Base-by-base conservation (phyloP, 768 basidiomycete genomes). In the Phylloporus sp. region DNA sequence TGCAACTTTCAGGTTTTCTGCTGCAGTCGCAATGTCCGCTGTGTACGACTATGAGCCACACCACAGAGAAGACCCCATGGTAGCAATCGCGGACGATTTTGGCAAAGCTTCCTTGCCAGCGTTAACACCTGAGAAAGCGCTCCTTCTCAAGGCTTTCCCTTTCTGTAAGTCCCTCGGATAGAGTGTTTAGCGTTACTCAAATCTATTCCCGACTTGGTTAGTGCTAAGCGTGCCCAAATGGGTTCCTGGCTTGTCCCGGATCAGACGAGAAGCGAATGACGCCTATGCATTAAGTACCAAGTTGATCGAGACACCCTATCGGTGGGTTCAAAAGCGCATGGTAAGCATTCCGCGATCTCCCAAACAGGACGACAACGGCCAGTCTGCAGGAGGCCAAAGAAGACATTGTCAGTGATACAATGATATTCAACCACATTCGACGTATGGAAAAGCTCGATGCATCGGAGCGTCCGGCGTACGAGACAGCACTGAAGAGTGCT, bases 161-260 rank as follows among this genome's bases (percentile, higher is more conserved):
- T n/a, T n/a, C 5, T 0, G 5, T 8, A 5, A 18, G 9, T 20
- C 11, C 21, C 18, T 13, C 13, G 26, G 24, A 22, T n/a, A 10
- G 14, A n/a, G 4, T 11, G n/a, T 29, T 4, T n/a, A n/a, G n/a
- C n/a, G n/a, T n/a, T n/a, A n/a, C n/a, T n/a, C n/a, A n/a, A n/a
- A n/a, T n/a, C n/a, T n/a, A n/a, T n/a, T n/a, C 6, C n/a, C n/a
- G n/a, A n/a, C n/a, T n/a, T n/a, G n/a, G 7, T 14, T 26, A 43
- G 65, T 42, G 17, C 3, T 42, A 13, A 17, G n/a, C 8, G 22
- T 36, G 2, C 42, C 33, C 9, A 18, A 57, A n/a, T 74, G 72
- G 71, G 50, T 71, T 39, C 72, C 74, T 8, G 69, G 71, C 3
- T 48, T 34, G 0, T 4, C 47, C n/a, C n/a, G n/a, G 8, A 63